phyloP scores from a whole-genome alignment of 148 eudicot genomes.

The Rhododendron ferrugineum region DNA sequence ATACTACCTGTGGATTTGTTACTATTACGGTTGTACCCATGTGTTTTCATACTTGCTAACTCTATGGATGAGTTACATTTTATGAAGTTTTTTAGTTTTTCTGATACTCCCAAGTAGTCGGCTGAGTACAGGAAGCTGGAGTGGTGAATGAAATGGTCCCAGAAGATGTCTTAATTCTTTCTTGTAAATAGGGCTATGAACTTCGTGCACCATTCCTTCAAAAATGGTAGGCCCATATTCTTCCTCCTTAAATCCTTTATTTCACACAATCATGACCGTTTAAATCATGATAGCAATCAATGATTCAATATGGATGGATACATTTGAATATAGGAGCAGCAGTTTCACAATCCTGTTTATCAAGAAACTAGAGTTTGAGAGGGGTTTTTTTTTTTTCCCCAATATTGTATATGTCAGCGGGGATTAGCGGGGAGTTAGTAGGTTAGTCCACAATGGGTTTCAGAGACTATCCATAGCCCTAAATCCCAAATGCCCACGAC shows the following conservation, averaged over 20 bases:
- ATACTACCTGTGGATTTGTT: not conserved
- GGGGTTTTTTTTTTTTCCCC: too few relatives aligned
- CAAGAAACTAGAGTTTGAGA: slow-evolving; percentile 48
- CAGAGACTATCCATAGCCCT: too few relatives aligned
- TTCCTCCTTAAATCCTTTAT: not conserved
- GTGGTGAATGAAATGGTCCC: slow-evolving; percentile 13
- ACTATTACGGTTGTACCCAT: too few relatives aligned
- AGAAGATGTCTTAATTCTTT: slow-evolving; percentile 43
- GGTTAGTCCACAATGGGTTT: too few relatives aligned
- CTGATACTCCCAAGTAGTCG: slow-evolving; percentile 24
- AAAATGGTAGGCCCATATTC: slow-evolving; percentile 29
- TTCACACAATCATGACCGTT: not conserved
- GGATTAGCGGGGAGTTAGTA: too few relatives aligned
- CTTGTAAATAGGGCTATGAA: slow-evolving; percentile 55
- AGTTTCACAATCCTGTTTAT: slow-evolving; percentile 42
- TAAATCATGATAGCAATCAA: not conserved
- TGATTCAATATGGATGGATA: not conserved
- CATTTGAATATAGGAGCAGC: slow-evolving; percentile 37
- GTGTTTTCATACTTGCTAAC: not conserved
- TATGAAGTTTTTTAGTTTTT: slow-evolving; percentile 1
- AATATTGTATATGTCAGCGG: too few relatives aligned
- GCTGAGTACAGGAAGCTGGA: slow-evolving; percentile 11
- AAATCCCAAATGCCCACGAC: too few relatives aligned
- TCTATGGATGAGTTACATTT: not conserved
- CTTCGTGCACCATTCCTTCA: slow-evolving; percentile 46